Conservation (phyloP, 345 rosid genomes). For the Leavenworthia alabamica region DNA sequence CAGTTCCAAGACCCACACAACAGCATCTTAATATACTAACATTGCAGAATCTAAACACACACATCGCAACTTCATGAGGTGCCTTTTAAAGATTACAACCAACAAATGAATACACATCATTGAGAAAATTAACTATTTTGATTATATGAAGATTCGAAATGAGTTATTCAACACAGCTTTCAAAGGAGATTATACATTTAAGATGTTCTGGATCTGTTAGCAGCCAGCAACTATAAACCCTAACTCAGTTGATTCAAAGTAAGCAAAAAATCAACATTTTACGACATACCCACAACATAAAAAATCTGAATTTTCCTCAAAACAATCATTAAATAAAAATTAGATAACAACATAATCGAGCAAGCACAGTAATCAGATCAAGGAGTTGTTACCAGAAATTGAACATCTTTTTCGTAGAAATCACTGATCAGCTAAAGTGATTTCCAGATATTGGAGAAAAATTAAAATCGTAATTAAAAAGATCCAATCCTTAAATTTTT, state of each 20-base stretch:
- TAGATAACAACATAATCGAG: background rate
- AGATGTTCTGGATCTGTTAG: background rate
- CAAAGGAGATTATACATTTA: background rate
- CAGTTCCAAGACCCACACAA: background rate
- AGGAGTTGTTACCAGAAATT: conserved; percentile 57
- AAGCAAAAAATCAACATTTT: background rate
- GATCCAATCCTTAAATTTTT: background rate
- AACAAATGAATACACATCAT: background rate
- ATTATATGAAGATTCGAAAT: background rate
- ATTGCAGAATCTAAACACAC: background rate
- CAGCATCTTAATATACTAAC: background rate
- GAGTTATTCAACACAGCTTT: background rate
- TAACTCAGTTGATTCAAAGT: background rate
- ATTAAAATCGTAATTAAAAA: background rate
- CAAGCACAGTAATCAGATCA: background rate
- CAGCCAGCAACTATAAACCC: background rate
- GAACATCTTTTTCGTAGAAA: conserved; percentile 46
- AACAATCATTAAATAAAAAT: background rate
- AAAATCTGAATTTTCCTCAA: background rate
- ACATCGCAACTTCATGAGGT: background rate
- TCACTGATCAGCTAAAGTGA: background rate
- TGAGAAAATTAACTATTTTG: background rate
- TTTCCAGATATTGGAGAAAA: background rate
- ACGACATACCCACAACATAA: background rate
- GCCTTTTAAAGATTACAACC: background rate